Evolutionary conservation across 2,329 filamentous ascomycete species (phyloP), one percentile per base, ranked within the genome.

Genomic region (Esteya vermicola): DNA sequence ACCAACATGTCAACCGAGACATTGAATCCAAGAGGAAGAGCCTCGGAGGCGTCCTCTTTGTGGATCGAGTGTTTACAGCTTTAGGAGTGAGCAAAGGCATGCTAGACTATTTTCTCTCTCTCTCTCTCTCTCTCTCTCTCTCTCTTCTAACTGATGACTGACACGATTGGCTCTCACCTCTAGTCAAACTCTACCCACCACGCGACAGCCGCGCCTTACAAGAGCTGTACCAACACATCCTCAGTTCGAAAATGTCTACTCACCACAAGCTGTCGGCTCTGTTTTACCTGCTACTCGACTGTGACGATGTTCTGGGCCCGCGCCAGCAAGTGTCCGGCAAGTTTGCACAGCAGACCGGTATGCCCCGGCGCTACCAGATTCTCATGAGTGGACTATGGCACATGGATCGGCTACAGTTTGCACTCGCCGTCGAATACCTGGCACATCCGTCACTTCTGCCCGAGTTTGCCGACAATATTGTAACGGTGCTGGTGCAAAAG

Each of bases 361-460:
- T 93, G 38, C 83, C 85, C 2, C 67, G 70, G 41, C 84, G 79
- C 48, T 93, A 89, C 56, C 75, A 78, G 57, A 75, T 83, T 34
- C 83, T 88, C 50, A 85, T 91, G 60, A 77, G 81, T 50, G 85
- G 85, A 0, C 61, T 93, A 9, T 93, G 85, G 83, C 67, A 81
- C 50, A 65, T 93, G 55, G 85, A 93, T 53, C 71, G 73, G 33
- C 63, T 76, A 33, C 68, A 85, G 42, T 86, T 84, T n/a, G 8
- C 2, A 70, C 60, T 64, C 47, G 83, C 85, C 3, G 66, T 93
- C 22, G 77, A 85, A 50, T 77, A 80, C 54, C 71, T 93, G 13
- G 78, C 83, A 4, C 80, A 91, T 51, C 85, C 85, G 0, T 84
- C 81, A 2, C 68, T 93, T 5, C 76, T 80, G 18, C 78, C 82